Conservation (phyloP, 2,329 filamentous ascomycete genomes). For the Penicillium glabrum region DNA sequence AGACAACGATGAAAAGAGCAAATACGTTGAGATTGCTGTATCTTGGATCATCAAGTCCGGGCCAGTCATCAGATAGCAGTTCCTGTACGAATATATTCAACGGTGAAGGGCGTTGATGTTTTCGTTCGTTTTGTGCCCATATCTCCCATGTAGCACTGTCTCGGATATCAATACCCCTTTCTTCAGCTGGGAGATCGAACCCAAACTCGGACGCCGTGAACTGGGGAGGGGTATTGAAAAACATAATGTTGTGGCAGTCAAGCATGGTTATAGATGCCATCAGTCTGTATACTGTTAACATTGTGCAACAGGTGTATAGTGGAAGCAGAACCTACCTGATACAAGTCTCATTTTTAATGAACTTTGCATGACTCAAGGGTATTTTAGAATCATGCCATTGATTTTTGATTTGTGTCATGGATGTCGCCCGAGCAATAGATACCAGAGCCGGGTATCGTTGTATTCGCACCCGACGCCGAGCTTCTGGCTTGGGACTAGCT, state of each 20-base stretch:
- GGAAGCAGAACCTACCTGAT: slow-evolving; percentile 1
- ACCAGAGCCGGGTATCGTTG: slow-evolving; percentile 14
- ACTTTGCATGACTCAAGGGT: not conserved
- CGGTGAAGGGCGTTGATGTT: slow-evolving; percentile 4
- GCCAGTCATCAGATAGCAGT: slow-evolving; percentile 8
- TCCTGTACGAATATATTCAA: slow-evolving; percentile 8
- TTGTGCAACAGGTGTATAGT: not conserved
- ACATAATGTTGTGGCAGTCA: slow-evolving; percentile 15
- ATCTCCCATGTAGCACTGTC: slow-evolving; percentile 6
- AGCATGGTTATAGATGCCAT: slow-evolving; percentile 18
- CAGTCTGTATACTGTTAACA: not conserved
- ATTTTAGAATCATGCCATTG: slow-evolving; percentile 2
- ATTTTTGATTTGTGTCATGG: slow-evolving; percentile 7
- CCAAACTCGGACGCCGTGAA: slow-evolving; percentile 6
- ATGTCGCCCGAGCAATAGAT: slow-evolving; percentile 10
- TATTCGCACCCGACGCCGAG: slow-evolving; percentile 10
- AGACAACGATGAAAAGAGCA: slow-evolving; percentile 11
- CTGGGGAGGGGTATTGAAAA: slow-evolving; percentile 10
- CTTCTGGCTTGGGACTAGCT: slow-evolving; percentile 5
- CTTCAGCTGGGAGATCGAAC: slow-evolving; percentile 16
- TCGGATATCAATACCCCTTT: slow-evolving; percentile 11
- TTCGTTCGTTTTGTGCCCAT: slow-evolving; percentile 8
- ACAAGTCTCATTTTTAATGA: slow-evolving; percentile 9
- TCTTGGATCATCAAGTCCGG: not conserved
- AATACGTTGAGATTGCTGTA: slow-evolving; percentile 12